A percentile compares a stretch with the other conserved stretches of the same genome.
phyloP scores from a whole-genome alignment of 2,329 filamentous ascomycete genomes.

The Fusarium foetens region DNA sequence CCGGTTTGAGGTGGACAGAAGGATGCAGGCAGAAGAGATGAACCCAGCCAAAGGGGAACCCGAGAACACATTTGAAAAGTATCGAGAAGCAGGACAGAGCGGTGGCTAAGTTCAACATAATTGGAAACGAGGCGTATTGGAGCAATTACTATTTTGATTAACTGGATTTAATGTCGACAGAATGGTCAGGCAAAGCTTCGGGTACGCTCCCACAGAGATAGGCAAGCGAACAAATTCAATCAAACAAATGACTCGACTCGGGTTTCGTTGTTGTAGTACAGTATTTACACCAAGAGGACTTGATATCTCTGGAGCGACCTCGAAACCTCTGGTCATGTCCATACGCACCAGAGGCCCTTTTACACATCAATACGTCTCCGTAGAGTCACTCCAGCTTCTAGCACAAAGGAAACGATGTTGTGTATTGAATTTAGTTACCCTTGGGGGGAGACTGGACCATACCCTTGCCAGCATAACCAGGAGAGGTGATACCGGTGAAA shows the following conservation, averaged over 20 bases:
- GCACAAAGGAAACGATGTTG: slow-evolving; percentile 49
- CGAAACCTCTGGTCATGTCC: slow-evolving; percentile 46
- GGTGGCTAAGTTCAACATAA: slow-evolving; percentile 51
- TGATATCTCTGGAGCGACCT: slow-evolving; percentile 47
- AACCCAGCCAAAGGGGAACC: slow-evolving; percentile 31
- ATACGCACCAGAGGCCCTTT: slow-evolving; percentile 46
- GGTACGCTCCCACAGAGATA: slow-evolving; percentile 22
- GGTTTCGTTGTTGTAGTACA: slow-evolving; percentile 56
- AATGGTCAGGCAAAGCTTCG: slow-evolving; percentile 20
- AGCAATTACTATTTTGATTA: slow-evolving; percentile 23
- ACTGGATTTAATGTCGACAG: slow-evolving; percentile 22
- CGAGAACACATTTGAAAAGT: slow-evolving; percentile 52
- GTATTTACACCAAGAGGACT: slow-evolving; percentile 54
- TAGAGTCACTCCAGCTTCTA: slow-evolving; percentile 48
- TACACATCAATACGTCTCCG: slow-evolving; percentile 48
- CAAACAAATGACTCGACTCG: slow-evolving; percentile 49
- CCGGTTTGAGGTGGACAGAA: slow-evolving; percentile 73
- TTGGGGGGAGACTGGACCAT: slow-evolving; percentile 77
- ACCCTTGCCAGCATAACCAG: slow-evolving; percentile 81
- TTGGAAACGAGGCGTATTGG: slow-evolving; percentile 16
- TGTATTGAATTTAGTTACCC: slow-evolving; percentile 54
- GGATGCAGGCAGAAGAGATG: slow-evolving; percentile 71
- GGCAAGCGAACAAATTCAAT: slow-evolving; percentile 43
- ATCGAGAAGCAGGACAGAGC: slow-evolving; percentile 59
- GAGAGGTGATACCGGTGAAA: slow-evolving; percentile 82